A percentile compares a stretch with the other conserved stretches of the same genome.
Evolutionary conservation across 2,329 filamentous ascomycete species (phyloP).

Genomic region (Graphilbum sp.): DNA sequence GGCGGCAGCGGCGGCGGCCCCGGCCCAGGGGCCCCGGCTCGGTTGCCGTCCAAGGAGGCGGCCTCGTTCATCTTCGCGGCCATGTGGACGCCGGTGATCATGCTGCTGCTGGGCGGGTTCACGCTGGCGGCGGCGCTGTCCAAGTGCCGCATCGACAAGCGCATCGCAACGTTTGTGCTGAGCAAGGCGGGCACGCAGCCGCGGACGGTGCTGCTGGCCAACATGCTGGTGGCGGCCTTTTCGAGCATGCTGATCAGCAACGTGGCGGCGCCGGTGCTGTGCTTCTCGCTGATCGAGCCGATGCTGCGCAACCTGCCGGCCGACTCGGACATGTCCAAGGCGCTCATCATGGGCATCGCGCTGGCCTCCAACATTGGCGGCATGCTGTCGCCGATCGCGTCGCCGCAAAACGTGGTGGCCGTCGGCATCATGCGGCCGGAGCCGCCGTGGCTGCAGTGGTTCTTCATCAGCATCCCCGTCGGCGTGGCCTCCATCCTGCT

Average conservation of each 20-base stretch:
- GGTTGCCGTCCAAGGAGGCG: slow-evolving; percentile 65
- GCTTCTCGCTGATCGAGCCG: slow-evolving; percentile 96
- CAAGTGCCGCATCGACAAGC: slow-evolving; percentile 95
- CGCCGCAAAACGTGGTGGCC: slow-evolving; percentile 92
- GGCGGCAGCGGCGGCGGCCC: slow-evolving; percentile 19
- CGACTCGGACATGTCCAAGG: slow-evolving; percentile 86
- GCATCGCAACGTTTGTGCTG: slow-evolving; percentile 87
- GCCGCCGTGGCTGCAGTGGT: slow-evolving; percentile 91
- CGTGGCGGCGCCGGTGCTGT: slow-evolving; percentile 88
- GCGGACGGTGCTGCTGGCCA: slow-evolving; percentile 78
- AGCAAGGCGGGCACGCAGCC: slow-evolving; percentile 92
- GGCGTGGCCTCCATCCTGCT: slow-evolving; percentile 75
- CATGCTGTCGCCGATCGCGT: slow-evolving; percentile 91
- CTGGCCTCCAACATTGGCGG: slow-evolving; percentile 91
- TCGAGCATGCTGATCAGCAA: slow-evolving; percentile 99
- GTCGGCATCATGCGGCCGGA: slow-evolving; percentile 87
- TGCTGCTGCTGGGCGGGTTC: slow-evolving; percentile 91
- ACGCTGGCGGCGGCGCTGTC: slow-evolving; percentile 88
- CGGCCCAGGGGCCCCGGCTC: slow-evolving; percentile 33
- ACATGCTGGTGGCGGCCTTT: slow-evolving; percentile 97
- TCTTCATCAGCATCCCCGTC: slow-evolving; percentile 87
- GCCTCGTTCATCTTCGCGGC: slow-evolving; percentile 76
- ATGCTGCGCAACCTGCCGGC: slow-evolving; percentile 80
- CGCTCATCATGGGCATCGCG: slow-evolving; percentile 87
- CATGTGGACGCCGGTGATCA: slow-evolving; percentile 99